These are phyloP conservation scores for Mediolabrus comicus DNA, from an alignment of 108 stramenopile genomes.

Conservation along the genomic window DNA sequence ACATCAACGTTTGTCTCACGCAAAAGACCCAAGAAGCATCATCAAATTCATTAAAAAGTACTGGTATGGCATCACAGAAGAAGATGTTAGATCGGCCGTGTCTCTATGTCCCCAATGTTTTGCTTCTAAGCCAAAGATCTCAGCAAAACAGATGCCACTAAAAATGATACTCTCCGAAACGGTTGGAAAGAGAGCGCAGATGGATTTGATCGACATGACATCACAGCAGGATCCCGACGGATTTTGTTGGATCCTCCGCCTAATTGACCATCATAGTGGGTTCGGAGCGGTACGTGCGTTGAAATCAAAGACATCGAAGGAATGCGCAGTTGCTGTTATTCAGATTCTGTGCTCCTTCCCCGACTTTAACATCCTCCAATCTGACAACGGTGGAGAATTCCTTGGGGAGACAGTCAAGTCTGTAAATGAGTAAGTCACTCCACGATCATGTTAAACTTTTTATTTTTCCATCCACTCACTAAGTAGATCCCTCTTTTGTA, in stretches of 20 bases:
- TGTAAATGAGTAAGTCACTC: neutral
- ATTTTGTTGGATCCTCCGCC: neutral
- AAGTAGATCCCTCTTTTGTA: neutral
- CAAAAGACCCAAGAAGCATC: neutral
- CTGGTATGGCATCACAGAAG: neutral
- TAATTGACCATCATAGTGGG: neutral
- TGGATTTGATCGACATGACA: slow-evolving; percentile 9
- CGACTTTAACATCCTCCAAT: slow-evolving; percentile 1
- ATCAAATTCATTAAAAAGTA: neutral
- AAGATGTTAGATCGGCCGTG: neutral
- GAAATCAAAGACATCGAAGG: neutral
- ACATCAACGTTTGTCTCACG: no score
- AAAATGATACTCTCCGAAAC: neutral
- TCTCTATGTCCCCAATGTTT: neutral
- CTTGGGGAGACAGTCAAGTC: neutral
- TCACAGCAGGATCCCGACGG: neutral
- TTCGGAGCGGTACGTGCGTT: neutral
- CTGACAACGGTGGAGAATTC: slow-evolving; percentile 11
- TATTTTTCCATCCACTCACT: neutral
- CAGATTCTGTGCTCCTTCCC: neutral
- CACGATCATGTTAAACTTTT: neutral
- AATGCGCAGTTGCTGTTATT: neutral
- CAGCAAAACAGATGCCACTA: neutral
- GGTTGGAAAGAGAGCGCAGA: neutral
- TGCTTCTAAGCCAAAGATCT: neutral